phyloP scores from a whole-genome alignment of 2,329 filamentous ascomycete genomes.

The Calonectria henricotiae region DNA sequence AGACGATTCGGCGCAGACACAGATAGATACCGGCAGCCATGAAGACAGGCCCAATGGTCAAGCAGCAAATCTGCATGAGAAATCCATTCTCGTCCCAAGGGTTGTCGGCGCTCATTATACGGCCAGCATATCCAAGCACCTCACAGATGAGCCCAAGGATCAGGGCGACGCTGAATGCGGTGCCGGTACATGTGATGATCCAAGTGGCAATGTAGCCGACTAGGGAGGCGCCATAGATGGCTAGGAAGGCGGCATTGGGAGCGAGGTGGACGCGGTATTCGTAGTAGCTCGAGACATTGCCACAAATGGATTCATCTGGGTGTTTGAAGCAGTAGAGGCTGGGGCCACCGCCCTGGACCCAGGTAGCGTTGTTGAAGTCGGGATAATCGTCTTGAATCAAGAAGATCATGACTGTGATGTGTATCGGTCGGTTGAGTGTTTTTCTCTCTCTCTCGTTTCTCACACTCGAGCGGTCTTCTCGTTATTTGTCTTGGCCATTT shows the following conservation, averaged over 20 bases:
- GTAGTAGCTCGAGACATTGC: slow-evolving; percentile 62
- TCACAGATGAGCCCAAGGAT: slow-evolving; percentile 70
- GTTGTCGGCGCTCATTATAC: slow-evolving; percentile 71
- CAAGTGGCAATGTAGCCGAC: slow-evolving; percentile 62
- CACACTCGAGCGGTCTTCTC: background rate
- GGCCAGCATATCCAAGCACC: slow-evolving; percentile 73
- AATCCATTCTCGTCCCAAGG: slow-evolving; percentile 67
- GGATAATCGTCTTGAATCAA: slow-evolving; percentile 31
- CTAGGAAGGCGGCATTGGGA: slow-evolving; percentile 69
- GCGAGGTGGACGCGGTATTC: slow-evolving; percentile 67
- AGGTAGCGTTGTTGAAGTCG: slow-evolving; percentile 47
- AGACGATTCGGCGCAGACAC: slow-evolving; percentile 69
- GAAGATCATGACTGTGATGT: slow-evolving; percentile 19
- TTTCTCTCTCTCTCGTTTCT: background rate
- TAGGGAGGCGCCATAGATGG: slow-evolving; percentile 65
- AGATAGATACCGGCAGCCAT: slow-evolving; percentile 77
- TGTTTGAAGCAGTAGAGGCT: slow-evolving; percentile 52
- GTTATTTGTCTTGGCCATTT: background rate
- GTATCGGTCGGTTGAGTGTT: background rate
- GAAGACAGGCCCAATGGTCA: slow-evolving; percentile 78
- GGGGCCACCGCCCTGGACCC: slow-evolving; percentile 43
- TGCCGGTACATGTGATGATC: slow-evolving; percentile 64
- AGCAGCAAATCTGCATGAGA: slow-evolving; percentile 73
- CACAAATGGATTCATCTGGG: slow-evolving; percentile 53
- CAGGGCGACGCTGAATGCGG: slow-evolving; percentile 70